phyloP scores from a whole-genome alignment of 2,329 filamentous ascomycete genomes.

The Aspergillus transmontanensis region DNA sequence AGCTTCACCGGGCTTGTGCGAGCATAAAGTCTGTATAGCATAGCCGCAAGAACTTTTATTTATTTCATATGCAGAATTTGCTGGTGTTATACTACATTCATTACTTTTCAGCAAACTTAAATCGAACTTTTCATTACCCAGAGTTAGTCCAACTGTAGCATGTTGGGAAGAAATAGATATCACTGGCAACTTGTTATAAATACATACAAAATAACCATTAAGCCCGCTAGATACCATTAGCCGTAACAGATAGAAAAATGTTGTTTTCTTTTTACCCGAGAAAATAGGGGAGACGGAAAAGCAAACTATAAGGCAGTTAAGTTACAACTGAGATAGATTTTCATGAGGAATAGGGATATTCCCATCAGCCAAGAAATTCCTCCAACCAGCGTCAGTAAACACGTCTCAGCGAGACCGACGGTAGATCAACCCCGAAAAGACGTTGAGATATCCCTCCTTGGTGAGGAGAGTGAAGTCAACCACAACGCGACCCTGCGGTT shows the following conservation, averaged over 20 bases:
- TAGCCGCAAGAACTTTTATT: not conserved
- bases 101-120: not conserved
- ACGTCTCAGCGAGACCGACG: constrained; percentile 29
- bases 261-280: not conserved
- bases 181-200: constrained; percentile 7
- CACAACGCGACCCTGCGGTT: constrained; percentile 34
- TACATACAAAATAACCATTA: constrained; percentile 1
- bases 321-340: constrained; percentile 4
- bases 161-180: not conserved
- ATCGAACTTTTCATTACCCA: not conserved
- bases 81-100: not conserved
- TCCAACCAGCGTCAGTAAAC: not conserved
- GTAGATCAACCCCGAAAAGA: constrained; percentile 41
- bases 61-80: not conserved
- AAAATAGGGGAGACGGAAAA: constrained; percentile 1
- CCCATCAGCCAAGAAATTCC: not conserved
- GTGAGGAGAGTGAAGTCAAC: constrained; percentile 46
- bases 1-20: not conserved
- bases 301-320: constrained; percentile 5
- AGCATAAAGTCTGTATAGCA: not conserved
- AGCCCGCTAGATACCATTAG: constrained; percentile 11
- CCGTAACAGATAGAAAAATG: constrained; percentile 4
- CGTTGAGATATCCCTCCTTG: constrained; percentile 45
- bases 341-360: not conserved
- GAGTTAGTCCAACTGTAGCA: not conserved